A percentile compares a stretch with the other conserved stretches of the same genome.
phyloP scores from a whole-genome alignment of 805 yeast genomes.

The Ogataea trehaloabstinens region DNA sequence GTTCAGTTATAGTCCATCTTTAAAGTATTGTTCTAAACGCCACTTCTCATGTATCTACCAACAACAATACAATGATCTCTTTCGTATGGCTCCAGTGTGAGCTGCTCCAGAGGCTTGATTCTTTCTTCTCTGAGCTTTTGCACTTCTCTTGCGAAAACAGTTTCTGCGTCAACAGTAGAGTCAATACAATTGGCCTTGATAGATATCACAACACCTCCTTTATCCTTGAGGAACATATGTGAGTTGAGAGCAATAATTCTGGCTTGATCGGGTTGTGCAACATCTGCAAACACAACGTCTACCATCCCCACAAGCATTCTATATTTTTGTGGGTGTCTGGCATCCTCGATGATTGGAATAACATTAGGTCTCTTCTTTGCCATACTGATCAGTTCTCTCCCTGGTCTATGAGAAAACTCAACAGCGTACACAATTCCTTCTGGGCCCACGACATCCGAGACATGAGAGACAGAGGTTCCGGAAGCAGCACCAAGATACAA shows the following conservation, averaged over 20 bases:
- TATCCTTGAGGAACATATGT: constrained; percentile 96
- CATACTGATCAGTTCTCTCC: constrained; percentile 98
- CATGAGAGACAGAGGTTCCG: constrained; percentile 98
- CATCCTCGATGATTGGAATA: constrained; percentile 98
- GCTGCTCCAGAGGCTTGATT: constrained; percentile 97
- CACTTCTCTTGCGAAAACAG: constrained; percentile 98
- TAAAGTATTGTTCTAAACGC: too few species aligned
- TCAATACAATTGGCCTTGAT: constrained; percentile 99
- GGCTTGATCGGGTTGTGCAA: constrained; percentile 99
- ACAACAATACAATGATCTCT: constrained; percentile 99
- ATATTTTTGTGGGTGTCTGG: constrained; percentile 99
- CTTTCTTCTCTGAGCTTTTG: constrained; percentile 98
- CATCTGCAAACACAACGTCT: constrained; percentile 98
- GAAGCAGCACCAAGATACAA: constrained; percentile 98
- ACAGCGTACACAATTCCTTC: constrained; percentile 99
- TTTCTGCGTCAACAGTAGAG: constrained; percentile 98
- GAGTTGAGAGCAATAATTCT: constrained; percentile 98
- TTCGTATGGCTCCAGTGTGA: constrained; percentile 98
- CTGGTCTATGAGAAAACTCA: constrained; percentile 99
- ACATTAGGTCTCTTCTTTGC: constrained; percentile 99
- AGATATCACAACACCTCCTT: constrained; percentile 97
- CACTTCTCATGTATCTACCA: constrained; percentile 94
- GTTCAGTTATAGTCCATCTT: too few species aligned
- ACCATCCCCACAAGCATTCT: constrained; percentile 99
- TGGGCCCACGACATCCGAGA: constrained; percentile 97